A percentile compares a stretch with the other conserved stretches of the same genome.
Evolutionary conservation across 2,329 filamentous ascomycete species (phyloP).

Genomic region (Ceratocystis smalleyi): DNA sequence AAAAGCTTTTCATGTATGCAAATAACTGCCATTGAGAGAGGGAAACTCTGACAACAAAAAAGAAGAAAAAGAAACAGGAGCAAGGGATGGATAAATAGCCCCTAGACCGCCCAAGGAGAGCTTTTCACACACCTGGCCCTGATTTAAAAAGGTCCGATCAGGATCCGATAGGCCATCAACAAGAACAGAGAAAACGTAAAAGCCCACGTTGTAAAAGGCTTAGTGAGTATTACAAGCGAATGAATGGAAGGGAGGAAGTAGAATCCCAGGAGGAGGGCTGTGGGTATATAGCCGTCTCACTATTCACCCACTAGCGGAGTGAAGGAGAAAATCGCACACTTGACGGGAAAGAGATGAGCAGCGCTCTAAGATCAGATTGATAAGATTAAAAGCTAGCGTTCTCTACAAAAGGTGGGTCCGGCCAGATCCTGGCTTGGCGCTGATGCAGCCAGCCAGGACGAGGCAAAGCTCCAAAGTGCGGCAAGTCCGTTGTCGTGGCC

Average conservation of each 20-base stretch:
- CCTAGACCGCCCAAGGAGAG: neutral
- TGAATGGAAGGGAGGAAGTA: neutral
- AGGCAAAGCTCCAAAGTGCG: neutral
- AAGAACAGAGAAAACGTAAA: slow-evolving; percentile 3
- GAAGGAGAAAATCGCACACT: neutral
- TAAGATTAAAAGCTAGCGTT: slow-evolving; percentile 26
- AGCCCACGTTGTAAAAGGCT: neutral
- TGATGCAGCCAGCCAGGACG: neutral
- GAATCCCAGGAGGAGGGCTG: neutral
- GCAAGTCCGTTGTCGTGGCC: neutral
- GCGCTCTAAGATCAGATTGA: slow-evolving; percentile 29
- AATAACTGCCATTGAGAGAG: neutral
- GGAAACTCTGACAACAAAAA: neutral
- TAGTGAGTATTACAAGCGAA: neutral
- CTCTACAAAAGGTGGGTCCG: neutral
- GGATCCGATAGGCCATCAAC: slow-evolving; percentile 6
- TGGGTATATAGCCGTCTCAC: no score
- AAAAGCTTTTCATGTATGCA: neutral
- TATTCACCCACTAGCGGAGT: neutral
- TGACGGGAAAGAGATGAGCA: slow-evolving; percentile 10
- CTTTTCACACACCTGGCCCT: neutral
- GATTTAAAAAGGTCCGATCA: slow-evolving; percentile 6
- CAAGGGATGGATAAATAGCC: no score
- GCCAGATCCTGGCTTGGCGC: neutral
- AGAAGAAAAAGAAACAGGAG: neutral